Base-by-base conservation (phyloP, 768 basidiomycete species). In the Pisolithus microcarpus region DNA sequence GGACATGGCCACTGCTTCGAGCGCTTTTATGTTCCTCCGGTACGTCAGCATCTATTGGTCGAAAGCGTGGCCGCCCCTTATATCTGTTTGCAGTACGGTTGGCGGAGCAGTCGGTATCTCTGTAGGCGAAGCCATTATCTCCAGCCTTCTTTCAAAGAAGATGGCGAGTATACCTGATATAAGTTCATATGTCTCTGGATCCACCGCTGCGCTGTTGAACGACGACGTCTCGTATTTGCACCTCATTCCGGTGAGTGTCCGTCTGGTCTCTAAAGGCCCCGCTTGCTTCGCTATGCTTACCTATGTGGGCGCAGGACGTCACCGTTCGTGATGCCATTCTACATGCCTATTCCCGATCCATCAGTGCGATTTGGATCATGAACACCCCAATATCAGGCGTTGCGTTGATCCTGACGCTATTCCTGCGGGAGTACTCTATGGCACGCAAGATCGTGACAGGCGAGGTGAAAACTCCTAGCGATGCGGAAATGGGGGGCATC, bases 1-100 rank as follows among this genome's bases (percentile, higher is more conserved):
- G 58, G 87, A 91, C 56, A 89, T 91, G 87, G 87, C 89, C 2
- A 89, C 89, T 2, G 81, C 80, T 48, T 89, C 89, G 0, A 71
- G 77, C 1, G 80, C 81, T 0, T 85, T 84, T 59, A 77, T 78
- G 19, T 84, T 92, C 60, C 69, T 91, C 55, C 76, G 85, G 80
- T 82, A 61, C 28, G 67, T 51, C 16, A 18, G 7, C 13, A 11
- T n/a, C 39, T 7, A 5, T 7, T 38, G 15, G 31, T 39, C 5
- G 11, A 4, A 40, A 34, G 11, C 11, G 34, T 34, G 34, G 11
- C 13, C 13, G 13, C 13, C 34, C 34, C 13, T 15, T 5, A 34
- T 34, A 15, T 15, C 34, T 34, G 34, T 15, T 15, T 11, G 34
- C 53, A 85, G 85, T 54, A 80, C 77, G 4, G 63, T 90, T 34